Percentiles rank a stretch among this genome's conserved stretches.
These are phyloP conservation scores for Thelephora terrestris DNA, from an alignment of 1,284 basidiomycete genomes.

Conservation along the genomic window DNA sequence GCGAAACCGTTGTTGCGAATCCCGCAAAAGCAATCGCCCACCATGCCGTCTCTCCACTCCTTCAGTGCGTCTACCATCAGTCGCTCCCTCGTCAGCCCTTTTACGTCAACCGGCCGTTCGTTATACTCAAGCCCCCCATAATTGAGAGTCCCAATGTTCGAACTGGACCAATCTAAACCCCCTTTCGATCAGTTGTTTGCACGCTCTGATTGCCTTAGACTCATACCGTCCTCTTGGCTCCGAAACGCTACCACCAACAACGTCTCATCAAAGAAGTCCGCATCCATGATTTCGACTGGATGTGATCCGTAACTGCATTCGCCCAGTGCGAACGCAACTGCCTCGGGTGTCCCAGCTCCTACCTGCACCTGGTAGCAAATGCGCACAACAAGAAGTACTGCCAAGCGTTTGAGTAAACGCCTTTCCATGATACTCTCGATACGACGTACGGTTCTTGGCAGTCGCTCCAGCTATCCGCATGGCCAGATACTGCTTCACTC, in stretches of 20 bases:
- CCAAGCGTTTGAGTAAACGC: background rate
- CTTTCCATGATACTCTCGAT: background rate
- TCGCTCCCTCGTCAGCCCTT: conserved; percentile 44
- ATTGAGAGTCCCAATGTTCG: conserved; percentile 10
- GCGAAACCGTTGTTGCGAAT: background rate
- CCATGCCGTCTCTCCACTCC: conserved; percentile 44
- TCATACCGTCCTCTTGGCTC: conserved; percentile 7
- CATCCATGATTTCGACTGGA: conserved; percentile 44
- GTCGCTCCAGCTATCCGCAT: conserved; percentile 19
- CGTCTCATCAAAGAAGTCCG: conserved; percentile 70
- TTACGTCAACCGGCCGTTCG: conserved; percentile 36
- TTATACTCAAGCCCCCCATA: conserved; percentile 11
- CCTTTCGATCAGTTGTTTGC: conserved; percentile 26
- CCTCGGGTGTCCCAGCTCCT: background rate
- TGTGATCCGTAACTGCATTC: conserved; percentile 6
- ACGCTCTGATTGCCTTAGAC: background rate
- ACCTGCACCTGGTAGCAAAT: background rate
- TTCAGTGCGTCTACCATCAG: conserved; percentile 46
- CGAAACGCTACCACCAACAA: conserved; percentile 49
- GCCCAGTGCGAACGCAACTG: background rate
- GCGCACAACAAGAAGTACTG: background rate
- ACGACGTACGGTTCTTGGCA: conserved; percentile 4
- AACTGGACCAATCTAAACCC: conserved; percentile 1
- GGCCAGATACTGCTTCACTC: conserved; percentile 36
- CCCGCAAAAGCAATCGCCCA: conserved; percentile 12